These are phyloP conservation scores for Ballota nigra DNA, from an alignment of 257 asterid genomes.

Conservation along the genomic window DNA sequence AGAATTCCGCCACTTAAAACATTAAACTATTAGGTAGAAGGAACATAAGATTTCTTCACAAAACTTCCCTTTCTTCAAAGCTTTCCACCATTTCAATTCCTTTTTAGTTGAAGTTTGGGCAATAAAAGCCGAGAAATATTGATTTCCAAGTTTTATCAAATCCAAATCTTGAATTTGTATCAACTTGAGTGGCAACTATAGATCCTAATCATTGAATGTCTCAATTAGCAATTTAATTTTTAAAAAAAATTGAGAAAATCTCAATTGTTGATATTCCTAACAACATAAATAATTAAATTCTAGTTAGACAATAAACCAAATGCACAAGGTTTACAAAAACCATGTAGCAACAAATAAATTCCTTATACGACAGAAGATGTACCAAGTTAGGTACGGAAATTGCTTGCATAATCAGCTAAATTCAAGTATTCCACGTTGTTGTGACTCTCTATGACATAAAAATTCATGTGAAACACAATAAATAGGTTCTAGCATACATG, in stretches of 20 bases:
- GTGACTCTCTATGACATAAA: not conserved
- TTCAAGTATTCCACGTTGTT: not conserved
- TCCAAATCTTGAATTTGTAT: too few species aligned
- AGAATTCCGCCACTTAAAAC: not conserved
- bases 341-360: not conserved
- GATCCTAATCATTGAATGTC: too few species aligned
- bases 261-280: too few species aligned
- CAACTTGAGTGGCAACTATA: too few species aligned
- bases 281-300: too few species aligned
- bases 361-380: not conserved
- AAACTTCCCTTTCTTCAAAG: not conserved
- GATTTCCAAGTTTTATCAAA: too few species aligned
- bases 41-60: not conserved
- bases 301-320: too few species aligned
- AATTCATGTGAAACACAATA: not conserved
- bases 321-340: too few species aligned
- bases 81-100: not conserved
- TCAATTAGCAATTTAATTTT: too few species aligned
- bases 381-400: not conserved
- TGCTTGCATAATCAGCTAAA: not conserved
- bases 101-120: not conserved
- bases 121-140: not conserved
- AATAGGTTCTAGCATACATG: not conserved
- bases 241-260: too few species aligned
- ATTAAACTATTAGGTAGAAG: not conserved